phyloP scores from a whole-genome alignment of 75 land plant species.

The Pseudotsuga menziesii region DNA sequence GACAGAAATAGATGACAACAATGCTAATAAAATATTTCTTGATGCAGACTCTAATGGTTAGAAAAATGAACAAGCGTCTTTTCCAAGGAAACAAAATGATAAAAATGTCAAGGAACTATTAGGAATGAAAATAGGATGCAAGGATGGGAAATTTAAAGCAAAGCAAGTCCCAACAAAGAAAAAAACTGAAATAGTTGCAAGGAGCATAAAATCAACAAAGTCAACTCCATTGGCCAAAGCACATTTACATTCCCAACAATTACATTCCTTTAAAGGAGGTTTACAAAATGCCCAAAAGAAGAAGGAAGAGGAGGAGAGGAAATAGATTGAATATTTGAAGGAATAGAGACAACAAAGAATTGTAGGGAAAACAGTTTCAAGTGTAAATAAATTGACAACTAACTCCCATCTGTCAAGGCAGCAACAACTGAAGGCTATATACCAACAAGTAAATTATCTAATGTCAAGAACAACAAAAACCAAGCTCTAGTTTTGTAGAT shows the following conservation, averaged over 20 bases:
- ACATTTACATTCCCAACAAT: constrained; percentile 77
- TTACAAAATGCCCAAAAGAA: constrained; percentile 76
- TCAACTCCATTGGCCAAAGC: constrained; percentile 69
- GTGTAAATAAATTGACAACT: constrained; percentile 16
- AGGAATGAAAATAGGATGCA: constrained; percentile 36
- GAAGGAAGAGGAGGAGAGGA: constrained; percentile 83
- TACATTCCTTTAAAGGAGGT: constrained; percentile 77
- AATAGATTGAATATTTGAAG: constrained; percentile 60
- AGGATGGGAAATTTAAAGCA: constrained; percentile 46
- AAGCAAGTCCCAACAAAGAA: constrained; percentile 44
- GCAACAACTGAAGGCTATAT: neutral
- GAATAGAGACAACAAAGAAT: constrained; percentile 70
- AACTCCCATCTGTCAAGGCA: neutral
- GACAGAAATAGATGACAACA: constrained; percentile 22
- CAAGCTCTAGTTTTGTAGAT: too few species aligned
- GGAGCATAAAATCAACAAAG: constrained; percentile 47
- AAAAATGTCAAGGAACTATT: constrained; percentile 23
- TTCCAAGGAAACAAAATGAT: constrained; percentile 64
- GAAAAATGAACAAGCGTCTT: constrained; percentile 35
- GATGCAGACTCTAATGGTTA: too few species aligned
- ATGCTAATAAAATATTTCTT: too few species aligned
- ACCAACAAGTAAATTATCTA: neutral
- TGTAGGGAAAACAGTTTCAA: constrained; percentile 44
- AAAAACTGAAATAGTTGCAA: constrained; percentile 36
- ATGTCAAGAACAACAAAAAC: too few species aligned